These are phyloP conservation scores for Globisporangium orthogonon DNA, from an alignment of 352 stramenopile species.

Conservation along the genomic window DNA sequence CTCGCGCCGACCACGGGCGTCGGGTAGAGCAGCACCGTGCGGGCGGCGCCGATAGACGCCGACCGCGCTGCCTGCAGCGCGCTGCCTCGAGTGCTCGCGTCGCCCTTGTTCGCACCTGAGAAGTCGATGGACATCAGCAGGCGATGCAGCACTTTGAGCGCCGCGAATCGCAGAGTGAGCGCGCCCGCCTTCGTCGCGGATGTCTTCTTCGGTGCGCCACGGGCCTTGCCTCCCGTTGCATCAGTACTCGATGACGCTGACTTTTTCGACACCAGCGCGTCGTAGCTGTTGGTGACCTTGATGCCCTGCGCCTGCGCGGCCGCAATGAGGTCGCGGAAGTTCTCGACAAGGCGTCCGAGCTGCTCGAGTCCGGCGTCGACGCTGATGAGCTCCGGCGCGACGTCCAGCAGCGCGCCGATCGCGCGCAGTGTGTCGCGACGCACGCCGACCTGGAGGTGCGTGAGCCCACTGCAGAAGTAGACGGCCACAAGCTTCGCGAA, in stretches of 20 bases:
- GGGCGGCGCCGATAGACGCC: conserved; percentile 19
- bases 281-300: conserved; percentile 76
- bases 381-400: conserved; percentile 46
- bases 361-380: conserved; percentile 46
- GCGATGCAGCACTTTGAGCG: conserved; percentile 60
- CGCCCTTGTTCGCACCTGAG: not conserved
- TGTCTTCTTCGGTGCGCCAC: conserved; percentile 33
- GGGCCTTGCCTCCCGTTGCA: conserved; percentile 13
- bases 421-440: conserved; percentile 62
- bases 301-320: conserved; percentile 62
- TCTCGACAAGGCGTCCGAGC: conserved; percentile 64
- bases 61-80: conserved; percentile 5
- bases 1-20: conserved; percentile 23
- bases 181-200: conserved; percentile 22
- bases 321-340: conserved; percentile 68
- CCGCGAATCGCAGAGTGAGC: conserved; percentile 49
- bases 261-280: conserved; percentile 31
- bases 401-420: conserved; percentile 63
- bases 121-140: conserved; percentile 48
- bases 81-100: not conserved
- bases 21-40: conserved; percentile 53
- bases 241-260: conserved; percentile 11
- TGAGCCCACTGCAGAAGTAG: conserved; percentile 79
- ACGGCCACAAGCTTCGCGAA: conserved; percentile 71
- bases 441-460: conserved; percentile 71